Conservation (phyloP, 2,329 filamentous ascomycete species). For the Diaporthe sp. region DNA sequence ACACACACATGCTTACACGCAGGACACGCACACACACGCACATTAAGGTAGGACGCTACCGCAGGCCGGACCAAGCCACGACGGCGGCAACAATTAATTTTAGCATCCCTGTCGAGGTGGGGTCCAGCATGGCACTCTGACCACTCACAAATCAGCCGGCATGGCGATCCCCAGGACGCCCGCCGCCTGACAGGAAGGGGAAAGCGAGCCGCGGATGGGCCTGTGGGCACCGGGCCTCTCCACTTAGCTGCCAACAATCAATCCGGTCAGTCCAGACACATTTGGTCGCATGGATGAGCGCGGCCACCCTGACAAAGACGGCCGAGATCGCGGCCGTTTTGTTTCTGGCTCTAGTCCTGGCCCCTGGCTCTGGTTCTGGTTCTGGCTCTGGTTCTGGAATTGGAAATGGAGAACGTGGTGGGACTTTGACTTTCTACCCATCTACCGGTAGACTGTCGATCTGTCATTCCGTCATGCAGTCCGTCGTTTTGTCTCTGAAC, state of each 20-base stretch:
- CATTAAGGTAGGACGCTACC: constrained; percentile 30
- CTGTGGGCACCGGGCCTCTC: constrained; percentile 8
- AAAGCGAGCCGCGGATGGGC: constrained; percentile 15
- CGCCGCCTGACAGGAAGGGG: constrained; percentile 21
- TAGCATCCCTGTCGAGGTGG: constrained; percentile 30
- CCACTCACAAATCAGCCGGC: constrained; percentile 32
- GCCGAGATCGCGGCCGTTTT: constrained; percentile 32
- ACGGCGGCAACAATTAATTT: constrained; percentile 39
- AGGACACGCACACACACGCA: constrained; percentile 10
- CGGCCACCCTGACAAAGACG: constrained; percentile 24
- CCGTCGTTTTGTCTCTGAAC: constrained; percentile 20
- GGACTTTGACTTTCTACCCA: not conserved
- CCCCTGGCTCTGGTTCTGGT: constrained; percentile 1
- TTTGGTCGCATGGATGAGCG: constrained; percentile 6
- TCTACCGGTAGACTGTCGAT: not conserved
- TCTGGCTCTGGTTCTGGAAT: constrained; percentile 6
- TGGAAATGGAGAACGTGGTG: constrained; percentile 22
- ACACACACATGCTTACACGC: not conserved
- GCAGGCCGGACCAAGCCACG: constrained; percentile 33
- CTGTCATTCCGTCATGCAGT: not conserved
- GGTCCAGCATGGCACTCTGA: not conserved
- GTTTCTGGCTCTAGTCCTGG: constrained; percentile 11
- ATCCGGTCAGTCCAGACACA: constrained; percentile 5
- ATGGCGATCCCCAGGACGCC: constrained; percentile 4
- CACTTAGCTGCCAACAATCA: constrained; percentile 6